Percentiles rank a stretch among this genome's conserved stretches.
These are phyloP conservation scores for Paramecium biaurelia DNA, from an alignment of 73 alveolate species.

Conservation along the genomic window DNA sequence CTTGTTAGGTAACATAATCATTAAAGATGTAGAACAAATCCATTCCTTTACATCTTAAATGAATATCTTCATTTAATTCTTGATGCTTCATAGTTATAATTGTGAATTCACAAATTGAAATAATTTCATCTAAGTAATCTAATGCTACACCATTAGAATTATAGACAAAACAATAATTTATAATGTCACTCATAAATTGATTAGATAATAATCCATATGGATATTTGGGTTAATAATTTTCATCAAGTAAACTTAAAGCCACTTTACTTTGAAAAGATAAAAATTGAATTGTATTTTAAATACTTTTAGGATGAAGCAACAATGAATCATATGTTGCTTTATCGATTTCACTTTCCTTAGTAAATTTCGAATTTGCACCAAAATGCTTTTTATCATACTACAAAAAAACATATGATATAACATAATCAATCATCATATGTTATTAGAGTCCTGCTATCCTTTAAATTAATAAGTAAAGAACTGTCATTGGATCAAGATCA, in stretches of 20 bases:
- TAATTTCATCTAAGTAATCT: not conserved
- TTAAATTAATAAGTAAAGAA: not conserved
- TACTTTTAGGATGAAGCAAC: not conserved
- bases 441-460: not conserved
- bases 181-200: not conserved
- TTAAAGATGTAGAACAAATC: not conserved
- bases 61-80: not conserved
- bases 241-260: not conserved
- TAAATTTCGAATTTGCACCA: not conserved
- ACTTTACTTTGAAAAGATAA: not conserved
- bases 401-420: not conserved
- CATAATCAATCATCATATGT: not conserved
- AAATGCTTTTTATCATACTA: not conserved
- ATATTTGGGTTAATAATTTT: not conserved
- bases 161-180: not conserved
- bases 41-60: not conserved
- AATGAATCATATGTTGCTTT: not conserved
- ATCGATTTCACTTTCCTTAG: not conserved
- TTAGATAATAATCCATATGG: not conserved
- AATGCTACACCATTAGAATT: not conserved
- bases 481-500: not conserved
- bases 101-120: not conserved
- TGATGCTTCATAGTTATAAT: not conserved
- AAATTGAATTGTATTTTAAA: not conserved
- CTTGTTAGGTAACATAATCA: not conserved